Percentiles rank a stretch among this genome's conserved stretches.
phyloP scores from a whole-genome alignment of 177 flowering plant genomes.

The Tripterygium wilfordii region DNA sequence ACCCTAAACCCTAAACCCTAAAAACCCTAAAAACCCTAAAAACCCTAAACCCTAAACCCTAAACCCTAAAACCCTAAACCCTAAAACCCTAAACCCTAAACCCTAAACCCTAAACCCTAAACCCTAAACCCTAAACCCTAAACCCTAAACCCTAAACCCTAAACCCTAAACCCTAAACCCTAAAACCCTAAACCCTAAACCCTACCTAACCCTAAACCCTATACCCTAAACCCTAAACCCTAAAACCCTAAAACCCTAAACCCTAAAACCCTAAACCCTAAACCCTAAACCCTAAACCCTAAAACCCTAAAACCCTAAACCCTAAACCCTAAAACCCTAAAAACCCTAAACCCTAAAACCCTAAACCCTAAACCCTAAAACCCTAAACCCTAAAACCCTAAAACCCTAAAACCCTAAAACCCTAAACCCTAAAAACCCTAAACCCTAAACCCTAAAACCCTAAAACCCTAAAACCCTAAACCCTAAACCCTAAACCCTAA shows the following conservation, averaged over 20 bases:
- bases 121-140: slow-evolving; percentile 6
- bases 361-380: slow-evolving; percentile 7
- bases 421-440: slow-evolving; percentile 10
- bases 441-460: slow-evolving; percentile 10
- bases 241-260: slow-evolving; percentile 11
- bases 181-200: slow-evolving; percentile 13
- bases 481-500: slow-evolving; percentile 12
- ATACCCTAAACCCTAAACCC: slow-evolving; percentile 11
- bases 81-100: slow-evolving; percentile 6
- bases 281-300: slow-evolving; percentile 13
- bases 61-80: slow-evolving; percentile 19
- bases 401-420: too few relatives aligned
- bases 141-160: slow-evolving; percentile 5
- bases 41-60: slow-evolving; percentile 13
- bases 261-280: slow-evolving; percentile 9
- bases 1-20: slow-evolving; percentile 18
- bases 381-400: slow-evolving; percentile 6
- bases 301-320: slow-evolving; percentile 13
- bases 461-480: slow-evolving; percentile 11
- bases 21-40: too few relatives aligned
- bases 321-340: slow-evolving; percentile 7
- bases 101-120: slow-evolving; percentile 10
- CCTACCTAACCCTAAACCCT: slow-evolving; percentile 14
- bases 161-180: slow-evolving; percentile 12
- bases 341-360: too few relatives aligned